Evolutionary conservation across 176 grass and related monocot genomes (phyloP).

Genomic region (Rhynchospora tenuis): DNA sequence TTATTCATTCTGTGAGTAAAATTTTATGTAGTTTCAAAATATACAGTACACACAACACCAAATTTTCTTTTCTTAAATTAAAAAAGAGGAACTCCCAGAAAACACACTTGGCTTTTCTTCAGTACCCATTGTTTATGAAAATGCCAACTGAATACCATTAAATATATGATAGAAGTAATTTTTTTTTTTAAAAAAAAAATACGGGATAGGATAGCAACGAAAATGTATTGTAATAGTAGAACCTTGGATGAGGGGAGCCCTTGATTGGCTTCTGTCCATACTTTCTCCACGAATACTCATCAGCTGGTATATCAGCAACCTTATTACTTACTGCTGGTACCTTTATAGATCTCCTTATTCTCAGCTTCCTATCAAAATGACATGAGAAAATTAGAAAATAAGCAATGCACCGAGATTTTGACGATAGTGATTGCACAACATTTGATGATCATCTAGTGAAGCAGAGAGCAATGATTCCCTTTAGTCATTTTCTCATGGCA

Average conservation of each 20-base stretch:
- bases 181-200: background rate
- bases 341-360: constrained; percentile 90
- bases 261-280: constrained; percentile 99
- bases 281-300: constrained; percentile 96
- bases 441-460: background rate
- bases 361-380: constrained; percentile 56
- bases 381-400: background rate
- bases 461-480: background rate
- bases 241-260: constrained; percentile 98
- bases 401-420: background rate
- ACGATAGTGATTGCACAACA: background rate
- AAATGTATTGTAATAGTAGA: constrained; percentile 33
- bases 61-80: background rate
- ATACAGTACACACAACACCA: background rate
- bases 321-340: constrained; percentile 97
- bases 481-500: background rate
- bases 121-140: background rate
- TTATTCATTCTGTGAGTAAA: background rate
- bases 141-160: background rate
- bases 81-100: background rate
- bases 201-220: background rate
- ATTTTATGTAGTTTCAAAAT: background rate
- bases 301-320: constrained; percentile 80
- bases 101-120: background rate
- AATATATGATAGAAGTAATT: no score